phyloP scores from a whole-genome alignment of 1,139 yeast species.

The Yamadazyma kanchanaburiensis region DNA sequence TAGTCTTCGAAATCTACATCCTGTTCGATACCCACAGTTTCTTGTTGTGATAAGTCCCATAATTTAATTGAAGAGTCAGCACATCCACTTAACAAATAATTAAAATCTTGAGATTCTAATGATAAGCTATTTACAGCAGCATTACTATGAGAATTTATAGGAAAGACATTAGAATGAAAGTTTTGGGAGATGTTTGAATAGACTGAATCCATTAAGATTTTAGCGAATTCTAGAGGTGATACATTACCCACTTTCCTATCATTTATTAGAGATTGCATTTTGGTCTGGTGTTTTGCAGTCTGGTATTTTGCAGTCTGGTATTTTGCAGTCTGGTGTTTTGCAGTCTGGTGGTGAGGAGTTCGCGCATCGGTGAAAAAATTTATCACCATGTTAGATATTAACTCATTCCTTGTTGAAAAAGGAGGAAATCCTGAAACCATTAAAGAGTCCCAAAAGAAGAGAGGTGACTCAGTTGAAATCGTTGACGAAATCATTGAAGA shows the following conservation, averaged over 20 bases:
- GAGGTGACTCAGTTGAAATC: slow-evolving; percentile 91
- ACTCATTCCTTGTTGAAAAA: slow-evolving; percentile 87
- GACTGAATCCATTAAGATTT: slow-evolving; percentile 38
- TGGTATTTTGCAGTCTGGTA: neutral
- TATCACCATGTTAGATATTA: slow-evolving; percentile 75
- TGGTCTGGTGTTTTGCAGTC: neutral
- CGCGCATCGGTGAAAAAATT: slow-evolving; percentile 5
- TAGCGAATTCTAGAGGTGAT: slow-evolving; percentile 32
- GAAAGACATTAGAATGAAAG: slow-evolving; percentile 31
- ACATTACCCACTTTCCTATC: slow-evolving; percentile 31
- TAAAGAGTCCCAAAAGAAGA: slow-evolving; percentile 84
- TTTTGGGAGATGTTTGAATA: slow-evolving; percentile 22
- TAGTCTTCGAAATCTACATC: slow-evolving; percentile 13
- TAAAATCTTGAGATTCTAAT: slow-evolving; percentile 50
- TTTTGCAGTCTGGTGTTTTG: slow-evolving; percentile 1
- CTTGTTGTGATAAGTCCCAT: slow-evolving; percentile 42
- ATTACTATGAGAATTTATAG: slow-evolving; percentile 33
- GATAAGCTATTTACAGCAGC: slow-evolving; percentile 65
- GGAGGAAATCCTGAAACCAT: slow-evolving; percentile 94
- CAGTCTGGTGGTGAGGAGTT: too few species aligned
- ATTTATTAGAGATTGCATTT: slow-evolving; percentile 38
- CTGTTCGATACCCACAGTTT: neutral
- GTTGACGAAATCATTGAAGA: slow-evolving; percentile 93
- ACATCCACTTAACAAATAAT: slow-evolving; percentile 66
- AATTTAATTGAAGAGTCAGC: slow-evolving; percentile 71